Evolutionary conservation across 2,329 filamentous ascomycete genomes (phyloP).

Genomic region (Grosmannia penicillata): DNA sequence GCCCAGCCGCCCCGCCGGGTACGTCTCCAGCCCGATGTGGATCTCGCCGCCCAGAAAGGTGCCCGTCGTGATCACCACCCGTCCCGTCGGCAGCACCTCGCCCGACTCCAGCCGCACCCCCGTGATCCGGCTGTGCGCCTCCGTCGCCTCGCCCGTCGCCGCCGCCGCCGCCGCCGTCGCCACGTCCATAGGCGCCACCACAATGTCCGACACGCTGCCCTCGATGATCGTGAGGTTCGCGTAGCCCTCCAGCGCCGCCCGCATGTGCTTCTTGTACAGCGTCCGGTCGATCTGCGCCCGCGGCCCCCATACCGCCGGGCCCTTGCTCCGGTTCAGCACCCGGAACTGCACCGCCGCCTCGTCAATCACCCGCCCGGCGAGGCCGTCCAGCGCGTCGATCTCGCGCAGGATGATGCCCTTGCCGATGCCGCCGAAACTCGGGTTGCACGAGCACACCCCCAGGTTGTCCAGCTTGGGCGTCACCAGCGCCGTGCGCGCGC

Average conservation of each 20-base stretch:
- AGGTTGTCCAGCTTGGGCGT: conserved; percentile 82
- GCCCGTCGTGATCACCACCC: conserved; percentile 88
- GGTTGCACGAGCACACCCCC: conserved; percentile 92
- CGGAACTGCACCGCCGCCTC: conserved; percentile 92
- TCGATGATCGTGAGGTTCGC: conserved; percentile 66
- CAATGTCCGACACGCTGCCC: conserved; percentile 85
- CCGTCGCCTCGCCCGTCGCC: conserved; percentile 23
- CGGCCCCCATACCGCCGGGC: conserved; percentile 92
- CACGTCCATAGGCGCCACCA: conserved; percentile 29
- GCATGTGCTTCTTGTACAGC: conserved; percentile 84
- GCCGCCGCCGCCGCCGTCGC: conserved; percentile 20
- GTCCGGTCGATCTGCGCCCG: conserved; percentile 88
- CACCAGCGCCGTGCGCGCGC: conserved; percentile 76
- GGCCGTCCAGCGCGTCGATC: conserved; percentile 84
- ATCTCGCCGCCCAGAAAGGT: conserved; percentile 95
- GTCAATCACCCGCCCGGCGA: conserved; percentile 80
- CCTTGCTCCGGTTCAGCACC: conserved; percentile 75
- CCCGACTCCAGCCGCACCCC: conserved; percentile 82
- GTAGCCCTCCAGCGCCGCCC: conserved; percentile 65
- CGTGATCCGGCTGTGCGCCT: conserved; percentile 49
- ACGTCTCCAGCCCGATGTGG: conserved; percentile 76
- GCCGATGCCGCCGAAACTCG: conserved; percentile 94
- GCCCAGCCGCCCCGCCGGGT: conserved; percentile 80
- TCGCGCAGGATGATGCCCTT: conserved; percentile 95
- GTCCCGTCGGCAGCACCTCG: conserved; percentile 62